Conservation (phyloP, 768 basidiomycete genomes). For the Strobilomyces confusus region DNA sequence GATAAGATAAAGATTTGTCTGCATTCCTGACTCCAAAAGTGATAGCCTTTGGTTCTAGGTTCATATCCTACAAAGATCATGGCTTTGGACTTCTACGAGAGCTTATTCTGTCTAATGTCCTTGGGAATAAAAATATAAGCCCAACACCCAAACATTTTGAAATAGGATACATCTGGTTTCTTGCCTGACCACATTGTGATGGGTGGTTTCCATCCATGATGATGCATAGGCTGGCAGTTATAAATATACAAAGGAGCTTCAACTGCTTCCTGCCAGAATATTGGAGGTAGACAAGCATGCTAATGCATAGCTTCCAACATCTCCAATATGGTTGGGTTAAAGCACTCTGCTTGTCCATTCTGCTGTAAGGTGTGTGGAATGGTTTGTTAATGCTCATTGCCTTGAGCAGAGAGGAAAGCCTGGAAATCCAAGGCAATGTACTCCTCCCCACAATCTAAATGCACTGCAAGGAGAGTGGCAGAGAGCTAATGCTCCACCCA, state of each 20-base stretch:
- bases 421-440: no score
- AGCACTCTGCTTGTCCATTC: neutral
- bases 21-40: neutral
- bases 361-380: neutral
- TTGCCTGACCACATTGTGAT: neutral
- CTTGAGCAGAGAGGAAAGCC: neutral
- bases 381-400: neutral
- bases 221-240: neutral
- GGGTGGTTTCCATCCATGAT: neutral
- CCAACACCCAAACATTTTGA: neutral
- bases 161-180: neutral
- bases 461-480: no score
- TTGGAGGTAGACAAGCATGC: neutral
- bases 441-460: no score
- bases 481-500: no score
- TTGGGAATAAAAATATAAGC: neutral
- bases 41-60: neutral
- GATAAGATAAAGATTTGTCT: neutral
- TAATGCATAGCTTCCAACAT: neutral
- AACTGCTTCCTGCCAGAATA: neutral
- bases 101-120: neutral
- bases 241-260: neutral
- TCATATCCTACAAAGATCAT: neutral
- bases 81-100: neutral
- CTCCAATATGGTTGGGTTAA: neutral